These are phyloP conservation scores for Lactarius akahatsu DNA, from an alignment of 768 basidiomycete species.

Conservation along the genomic window DNA sequence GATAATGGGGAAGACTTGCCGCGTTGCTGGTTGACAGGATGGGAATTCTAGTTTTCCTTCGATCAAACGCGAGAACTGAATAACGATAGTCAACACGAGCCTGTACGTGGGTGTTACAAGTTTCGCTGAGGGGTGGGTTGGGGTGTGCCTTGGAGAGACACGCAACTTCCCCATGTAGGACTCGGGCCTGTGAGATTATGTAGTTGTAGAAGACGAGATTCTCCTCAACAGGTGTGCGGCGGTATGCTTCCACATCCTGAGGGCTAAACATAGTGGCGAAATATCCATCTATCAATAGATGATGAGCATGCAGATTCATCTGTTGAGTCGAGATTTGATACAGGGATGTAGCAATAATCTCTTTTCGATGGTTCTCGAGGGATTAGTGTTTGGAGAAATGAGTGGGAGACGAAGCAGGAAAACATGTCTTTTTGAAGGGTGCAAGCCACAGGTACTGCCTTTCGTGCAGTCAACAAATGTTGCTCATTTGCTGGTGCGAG, in stretches of 20 bases:
- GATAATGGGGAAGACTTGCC: too few relatives aligned
- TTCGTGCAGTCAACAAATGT: too few relatives aligned
- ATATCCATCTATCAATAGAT: conserved; percentile 16
- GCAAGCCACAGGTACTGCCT: too few relatives aligned
- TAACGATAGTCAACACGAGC: conserved; percentile 3
- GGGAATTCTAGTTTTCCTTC: too few relatives aligned
- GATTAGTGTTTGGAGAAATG: not conserved
- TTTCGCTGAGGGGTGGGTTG: not conserved
- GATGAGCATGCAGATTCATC: not conserved
- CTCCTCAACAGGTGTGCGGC: not conserved
- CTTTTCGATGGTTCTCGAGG: not conserved
- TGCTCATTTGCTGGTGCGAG: too few relatives aligned
- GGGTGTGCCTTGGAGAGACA: conserved; percentile 3
- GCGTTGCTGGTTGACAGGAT: too few relatives aligned
- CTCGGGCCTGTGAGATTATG: not conserved
- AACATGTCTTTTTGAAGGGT: conserved; percentile 1
- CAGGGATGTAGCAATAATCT: not conserved
- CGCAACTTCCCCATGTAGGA: conserved; percentile 9
- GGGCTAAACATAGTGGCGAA: conserved; percentile 11
- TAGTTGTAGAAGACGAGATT: not conserved
- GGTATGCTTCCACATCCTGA: not conserved
- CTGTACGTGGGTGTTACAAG: not conserved
- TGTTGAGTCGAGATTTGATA: not conserved
- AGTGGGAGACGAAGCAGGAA: not conserved
- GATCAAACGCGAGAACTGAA: not conserved